Conservation (phyloP, 192 early-diverging fungal genomes). For the Pilaira anomala region DNA sequence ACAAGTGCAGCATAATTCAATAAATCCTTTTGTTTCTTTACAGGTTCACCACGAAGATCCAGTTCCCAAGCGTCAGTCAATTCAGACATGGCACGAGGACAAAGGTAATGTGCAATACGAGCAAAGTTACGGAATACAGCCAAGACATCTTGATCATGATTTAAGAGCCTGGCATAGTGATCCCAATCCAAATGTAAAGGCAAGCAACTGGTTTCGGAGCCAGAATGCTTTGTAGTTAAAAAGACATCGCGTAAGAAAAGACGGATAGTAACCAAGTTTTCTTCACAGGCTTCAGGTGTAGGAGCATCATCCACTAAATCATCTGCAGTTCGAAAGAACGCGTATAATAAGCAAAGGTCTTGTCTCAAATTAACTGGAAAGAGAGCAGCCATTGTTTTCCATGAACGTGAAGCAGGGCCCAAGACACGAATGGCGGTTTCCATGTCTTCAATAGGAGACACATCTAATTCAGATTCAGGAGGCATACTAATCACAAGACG, state of each 20-base stretch:
- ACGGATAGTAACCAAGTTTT: constrained; percentile 24
- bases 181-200: constrained; percentile 25
- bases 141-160: constrained; percentile 20
- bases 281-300: constrained; percentile 13
- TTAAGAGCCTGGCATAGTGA: constrained; percentile 16
- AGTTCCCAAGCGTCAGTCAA: constrained; percentile 29
- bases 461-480: constrained; percentile 15
- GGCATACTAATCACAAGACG: constrained; percentile 16
- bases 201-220: background rate
- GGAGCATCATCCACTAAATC: constrained; percentile 31
- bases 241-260: constrained; percentile 25
- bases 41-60: constrained; percentile 24
- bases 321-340: constrained; percentile 32
- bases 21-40: constrained; percentile 29
- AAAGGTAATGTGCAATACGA: constrained; percentile 31
- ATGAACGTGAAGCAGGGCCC: constrained; percentile 29
- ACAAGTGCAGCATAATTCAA: constrained; percentile 31
- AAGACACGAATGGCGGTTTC: constrained; percentile 18
- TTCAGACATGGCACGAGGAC: constrained; percentile 26
- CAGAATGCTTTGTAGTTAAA: background rate
- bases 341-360: constrained; percentile 33
- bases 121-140: constrained; percentile 26
- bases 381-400: constrained; percentile 32
- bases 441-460: constrained; percentile 26
- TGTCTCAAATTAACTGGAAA: constrained; percentile 35